Evolutionary conservation across 2,329 filamentous ascomycete genomes (phyloP).

Genomic region (Venturia pyrina): DNA sequence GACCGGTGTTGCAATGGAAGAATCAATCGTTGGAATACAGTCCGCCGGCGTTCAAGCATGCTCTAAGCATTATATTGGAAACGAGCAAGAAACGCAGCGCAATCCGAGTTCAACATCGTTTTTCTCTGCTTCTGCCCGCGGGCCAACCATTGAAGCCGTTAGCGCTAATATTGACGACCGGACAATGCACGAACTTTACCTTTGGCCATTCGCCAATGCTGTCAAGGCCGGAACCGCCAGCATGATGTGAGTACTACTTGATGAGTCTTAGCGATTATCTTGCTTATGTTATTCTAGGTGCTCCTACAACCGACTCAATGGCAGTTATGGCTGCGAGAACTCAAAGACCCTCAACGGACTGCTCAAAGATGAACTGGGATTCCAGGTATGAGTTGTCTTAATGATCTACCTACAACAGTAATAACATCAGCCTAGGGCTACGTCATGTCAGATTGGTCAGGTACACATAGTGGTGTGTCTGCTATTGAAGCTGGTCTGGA

Average conservation of each 20-base stretch:
- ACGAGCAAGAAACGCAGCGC: constrained; percentile 44
- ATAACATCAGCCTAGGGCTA: constrained; percentile 21
- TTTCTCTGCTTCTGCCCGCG: not conserved
- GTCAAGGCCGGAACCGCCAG: constrained; percentile 53
- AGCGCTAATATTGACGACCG: constrained; percentile 60
- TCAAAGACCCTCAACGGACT: constrained; percentile 17
- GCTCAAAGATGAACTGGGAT: constrained; percentile 40
- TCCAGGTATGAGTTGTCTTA: constrained; percentile 18
- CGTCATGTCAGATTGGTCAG: constrained; percentile 30
- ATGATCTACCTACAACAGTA: too few species aligned
- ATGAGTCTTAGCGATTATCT: constrained; percentile 26
- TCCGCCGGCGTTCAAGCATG: constrained; percentile 32
- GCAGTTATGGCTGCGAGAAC: constrained; percentile 25
- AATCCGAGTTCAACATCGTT: not conserved
- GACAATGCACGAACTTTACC: constrained; percentile 64
- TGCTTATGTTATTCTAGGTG: constrained; percentile 31
- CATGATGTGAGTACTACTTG: constrained; percentile 27
- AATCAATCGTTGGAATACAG: constrained; percentile 37
- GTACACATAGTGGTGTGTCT: constrained; percentile 35
- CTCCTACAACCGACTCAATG: constrained; percentile 34
- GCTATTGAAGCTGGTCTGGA: constrained; percentile 38
- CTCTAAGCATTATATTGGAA: constrained; percentile 43
- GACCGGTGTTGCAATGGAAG: constrained; percentile 31
- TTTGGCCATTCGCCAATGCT: constrained; percentile 69
- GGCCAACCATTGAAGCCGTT: constrained; percentile 42